Percentiles rank a stretch among this genome's conserved stretches.
Conservation (phyloP, 2,329 filamentous ascomycete genomes). For the Neocatenulostroma microsporum region DNA sequence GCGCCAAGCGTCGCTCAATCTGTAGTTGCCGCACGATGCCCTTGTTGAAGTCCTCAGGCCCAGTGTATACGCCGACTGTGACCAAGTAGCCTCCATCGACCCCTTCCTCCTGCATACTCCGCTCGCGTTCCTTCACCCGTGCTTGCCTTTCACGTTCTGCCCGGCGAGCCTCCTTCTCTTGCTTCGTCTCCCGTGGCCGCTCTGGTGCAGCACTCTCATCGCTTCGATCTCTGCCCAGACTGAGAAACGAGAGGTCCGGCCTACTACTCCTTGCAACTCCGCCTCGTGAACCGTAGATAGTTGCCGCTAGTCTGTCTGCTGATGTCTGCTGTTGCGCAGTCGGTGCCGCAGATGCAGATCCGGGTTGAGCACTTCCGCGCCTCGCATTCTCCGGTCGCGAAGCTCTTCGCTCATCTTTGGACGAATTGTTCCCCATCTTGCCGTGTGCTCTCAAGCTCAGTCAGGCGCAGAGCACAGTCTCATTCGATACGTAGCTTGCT, state of each 20-base stretch:
- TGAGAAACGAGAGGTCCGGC: constrained; percentile 52
- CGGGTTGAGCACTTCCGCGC: constrained; percentile 26
- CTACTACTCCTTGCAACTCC: constrained; percentile 42
- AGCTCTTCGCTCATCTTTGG: constrained; percentile 38
- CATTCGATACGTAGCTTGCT: not conserved
- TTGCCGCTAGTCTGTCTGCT: constrained; percentile 23
- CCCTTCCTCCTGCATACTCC: constrained; percentile 83
- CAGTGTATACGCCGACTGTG: constrained; percentile 87
- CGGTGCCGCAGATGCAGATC: constrained; percentile 1
- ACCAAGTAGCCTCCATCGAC: constrained; percentile 93
- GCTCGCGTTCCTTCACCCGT: constrained; percentile 75
- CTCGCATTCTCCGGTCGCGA: constrained; percentile 29
- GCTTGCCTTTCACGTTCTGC: constrained; percentile 71
- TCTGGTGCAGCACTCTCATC: constrained; percentile 40
- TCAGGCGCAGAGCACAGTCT: constrained; percentile 7
- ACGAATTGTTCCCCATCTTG: constrained; percentile 42
- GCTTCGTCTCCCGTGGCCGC: constrained; percentile 73
- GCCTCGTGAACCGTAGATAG: constrained; percentile 38
- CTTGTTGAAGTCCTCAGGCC: constrained; percentile 89
- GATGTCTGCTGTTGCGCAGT: constrained; percentile 14
- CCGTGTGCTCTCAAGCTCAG: not conserved
- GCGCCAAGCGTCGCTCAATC: constrained; percentile 88
- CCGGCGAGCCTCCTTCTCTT: constrained; percentile 80
- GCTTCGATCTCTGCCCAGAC: constrained; percentile 38
- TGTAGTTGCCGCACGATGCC: constrained; percentile 79